Percentiles rank a stretch among this genome's conserved stretches.
Evolutionary conservation across 192 early-diverging fungal genomes (phyloP).

Genomic region (Pilobolus umbonatus): DNA sequence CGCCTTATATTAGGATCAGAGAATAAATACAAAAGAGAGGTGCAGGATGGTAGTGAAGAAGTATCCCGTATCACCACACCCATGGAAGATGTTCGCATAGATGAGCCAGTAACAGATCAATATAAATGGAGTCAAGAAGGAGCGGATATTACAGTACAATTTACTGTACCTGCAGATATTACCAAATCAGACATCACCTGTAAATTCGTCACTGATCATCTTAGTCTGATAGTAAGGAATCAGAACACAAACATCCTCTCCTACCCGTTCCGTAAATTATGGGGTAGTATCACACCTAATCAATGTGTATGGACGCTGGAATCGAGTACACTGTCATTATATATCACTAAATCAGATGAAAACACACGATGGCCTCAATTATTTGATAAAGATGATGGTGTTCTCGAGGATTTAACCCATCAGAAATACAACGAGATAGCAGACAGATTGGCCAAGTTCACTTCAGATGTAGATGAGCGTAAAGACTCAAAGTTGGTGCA

Average conservation of each 20-base stretch:
- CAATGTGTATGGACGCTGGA: slow-evolving; percentile 70
- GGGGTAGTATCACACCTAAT: slow-evolving; percentile 48
- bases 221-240: slow-evolving; percentile 37
- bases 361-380: slow-evolving; percentile 63
- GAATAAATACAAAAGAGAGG: slow-evolving; percentile 10
- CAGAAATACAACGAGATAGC: slow-evolving; percentile 56
- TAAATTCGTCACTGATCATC: slow-evolving; percentile 42
- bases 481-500: slow-evolving; percentile 20
- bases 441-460: slow-evolving; percentile 57
- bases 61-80: neutral
- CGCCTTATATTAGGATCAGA: slow-evolving; percentile 45
- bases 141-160: slow-evolving; percentile 60
- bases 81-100: too few relatives aligned
- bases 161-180: slow-evolving; percentile 49
- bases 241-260: slow-evolving; percentile 15
- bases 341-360: slow-evolving; percentile 55
- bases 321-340: slow-evolving; percentile 48
- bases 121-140: slow-evolving; percentile 71
- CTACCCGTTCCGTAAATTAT: slow-evolving; percentile 27
- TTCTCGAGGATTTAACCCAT: slow-evolving; percentile 57
- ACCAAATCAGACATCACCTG: slow-evolving; percentile 54
- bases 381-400: slow-evolving; percentile 54
- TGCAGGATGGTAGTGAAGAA: slow-evolving; percentile 8
- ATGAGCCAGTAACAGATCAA: slow-evolving; percentile 22
- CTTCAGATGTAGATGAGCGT: slow-evolving; percentile 36